phyloP scores from a whole-genome alignment of 2,329 filamentous ascomycete species.

The Fusarium guadeloupense region DNA sequence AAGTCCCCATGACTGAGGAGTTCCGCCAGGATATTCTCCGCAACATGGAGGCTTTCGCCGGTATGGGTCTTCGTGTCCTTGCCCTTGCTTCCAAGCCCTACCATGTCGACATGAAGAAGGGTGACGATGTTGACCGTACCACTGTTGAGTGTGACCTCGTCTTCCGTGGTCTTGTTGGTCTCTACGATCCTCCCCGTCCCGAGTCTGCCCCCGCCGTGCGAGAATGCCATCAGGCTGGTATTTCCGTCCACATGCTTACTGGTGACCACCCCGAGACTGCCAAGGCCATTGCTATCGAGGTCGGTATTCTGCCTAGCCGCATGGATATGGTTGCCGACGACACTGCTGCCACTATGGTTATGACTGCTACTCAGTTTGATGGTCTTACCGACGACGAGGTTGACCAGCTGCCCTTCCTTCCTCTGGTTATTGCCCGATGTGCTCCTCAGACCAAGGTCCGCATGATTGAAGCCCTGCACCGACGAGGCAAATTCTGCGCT shows the following conservation, averaged over 20 bases:
- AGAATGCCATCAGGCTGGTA: slow-evolving; percentile 69
- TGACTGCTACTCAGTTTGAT: slow-evolving; percentile 72
- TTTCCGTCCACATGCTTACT: slow-evolving; percentile 74
- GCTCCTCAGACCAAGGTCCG: slow-evolving; percentile 76
- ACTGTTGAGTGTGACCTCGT: slow-evolving; percentile 67
- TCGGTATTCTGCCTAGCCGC: slow-evolving; percentile 65
- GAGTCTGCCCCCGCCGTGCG: slow-evolving; percentile 70
- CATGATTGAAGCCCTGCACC: slow-evolving; percentile 78
- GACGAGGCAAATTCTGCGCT: slow-evolving; percentile 70
- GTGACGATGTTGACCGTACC: slow-evolving; percentile 59
- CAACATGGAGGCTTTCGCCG: slow-evolving; percentile 71
- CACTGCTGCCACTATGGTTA: slow-evolving; percentile 67
- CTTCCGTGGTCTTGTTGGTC: slow-evolving; percentile 73
- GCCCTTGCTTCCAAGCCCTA: slow-evolving; percentile 64
- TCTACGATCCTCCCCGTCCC: slow-evolving; percentile 76
- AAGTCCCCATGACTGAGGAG: slow-evolving; percentile 58
- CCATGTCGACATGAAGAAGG: slow-evolving; percentile 51
- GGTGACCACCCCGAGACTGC: slow-evolving; percentile 73
- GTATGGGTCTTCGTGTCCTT: slow-evolving; percentile 72
- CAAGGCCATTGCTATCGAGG: slow-evolving; percentile 68
- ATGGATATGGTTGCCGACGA: slow-evolving; percentile 61
- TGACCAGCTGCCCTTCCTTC: slow-evolving; percentile 70
- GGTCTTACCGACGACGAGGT: slow-evolving; percentile 70
- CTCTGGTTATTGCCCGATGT: slow-evolving; percentile 74
- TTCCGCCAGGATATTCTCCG: slow-evolving; percentile 64